Percentiles rank a stretch among this genome's conserved stretches.
phyloP scores from a whole-genome alignment of 306 rosid species.

The Malus fusca region DNA sequence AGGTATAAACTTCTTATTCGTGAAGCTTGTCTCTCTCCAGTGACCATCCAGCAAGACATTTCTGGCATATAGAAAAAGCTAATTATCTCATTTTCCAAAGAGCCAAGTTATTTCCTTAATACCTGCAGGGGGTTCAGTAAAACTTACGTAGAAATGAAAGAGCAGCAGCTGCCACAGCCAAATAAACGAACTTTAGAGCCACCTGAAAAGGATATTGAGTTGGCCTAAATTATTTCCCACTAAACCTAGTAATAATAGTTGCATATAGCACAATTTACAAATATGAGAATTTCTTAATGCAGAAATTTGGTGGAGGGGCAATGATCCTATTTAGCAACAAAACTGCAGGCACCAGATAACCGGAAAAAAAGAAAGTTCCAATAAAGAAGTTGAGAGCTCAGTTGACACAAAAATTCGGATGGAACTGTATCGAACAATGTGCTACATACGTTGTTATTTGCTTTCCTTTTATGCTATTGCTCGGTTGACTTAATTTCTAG shows the following conservation, averaged over 20 bases:
- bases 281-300: not conserved
- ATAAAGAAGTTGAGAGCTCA: not conserved
- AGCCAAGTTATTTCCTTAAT: conserved; percentile 1
- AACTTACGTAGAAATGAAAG: conserved; percentile 63
- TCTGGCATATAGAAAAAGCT: conserved; percentile 35
- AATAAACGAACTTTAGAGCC: conserved; percentile 47
- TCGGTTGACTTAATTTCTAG: not conserved
- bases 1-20: conserved; percentile 66
- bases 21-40: conserved; percentile 83
- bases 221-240: not conserved
- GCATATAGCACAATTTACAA: not conserved
- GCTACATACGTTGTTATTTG: not conserved
- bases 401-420: not conserved
- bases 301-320: not conserved
- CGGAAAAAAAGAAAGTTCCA: not conserved
- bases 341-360: too few relatives aligned
- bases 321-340: not conserved
- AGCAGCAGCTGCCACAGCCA: conserved; percentile 52
- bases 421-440: not conserved
- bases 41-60: conserved; percentile 76
- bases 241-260: not conserved
- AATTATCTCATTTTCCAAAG: not conserved
- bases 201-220: conserved; percentile 32
- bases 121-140: not conserved
- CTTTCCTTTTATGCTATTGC: not conserved